These are phyloP conservation scores for Penicillium cinerascens DNA, from an alignment of 495 filamentous ascomycete species.

Conservation along the genomic window DNA sequence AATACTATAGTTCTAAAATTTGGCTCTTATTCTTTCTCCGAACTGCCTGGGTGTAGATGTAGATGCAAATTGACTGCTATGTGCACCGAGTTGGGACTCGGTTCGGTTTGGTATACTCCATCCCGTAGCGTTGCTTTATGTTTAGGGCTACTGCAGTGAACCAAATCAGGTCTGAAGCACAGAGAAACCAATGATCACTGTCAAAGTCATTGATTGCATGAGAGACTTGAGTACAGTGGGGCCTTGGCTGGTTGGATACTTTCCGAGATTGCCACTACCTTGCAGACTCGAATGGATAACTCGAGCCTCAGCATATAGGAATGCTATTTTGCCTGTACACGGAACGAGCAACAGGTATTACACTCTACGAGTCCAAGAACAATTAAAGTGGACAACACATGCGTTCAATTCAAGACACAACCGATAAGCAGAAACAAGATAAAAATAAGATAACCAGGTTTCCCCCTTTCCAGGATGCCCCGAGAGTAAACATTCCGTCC, in stretches of 20 bases:
- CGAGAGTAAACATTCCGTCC: constrained; percentile 26
- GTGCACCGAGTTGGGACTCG: neutral
- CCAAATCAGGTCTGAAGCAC: no score
- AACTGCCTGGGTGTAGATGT: neutral
- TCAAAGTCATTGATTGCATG: neutral
- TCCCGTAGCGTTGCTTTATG: no score
- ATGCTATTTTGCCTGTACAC: neutral
- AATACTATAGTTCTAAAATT: constrained; percentile 8
- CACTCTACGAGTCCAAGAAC: neutral
- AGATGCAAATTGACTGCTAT: neutral
- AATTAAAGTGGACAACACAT: constrained; percentile 24
- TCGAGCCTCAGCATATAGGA: neutral
- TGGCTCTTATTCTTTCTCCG: neutral
- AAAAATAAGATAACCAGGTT: constrained; percentile 32
- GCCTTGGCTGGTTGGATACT: neutral
- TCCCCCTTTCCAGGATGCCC: constrained; percentile 30
- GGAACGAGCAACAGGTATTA: no score
- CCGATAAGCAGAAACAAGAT: constrained; percentile 23
- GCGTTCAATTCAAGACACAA: constrained; percentile 30
- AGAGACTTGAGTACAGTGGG: neutral
- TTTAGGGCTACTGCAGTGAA: no score
- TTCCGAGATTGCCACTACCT: neutral
- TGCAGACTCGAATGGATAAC: neutral
- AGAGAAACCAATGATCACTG: no score
- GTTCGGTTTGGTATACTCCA: neutral